Evolutionary conservation across 179 eudicot species (phyloP).

Genomic region (Corrigiola litoralis): DNA sequence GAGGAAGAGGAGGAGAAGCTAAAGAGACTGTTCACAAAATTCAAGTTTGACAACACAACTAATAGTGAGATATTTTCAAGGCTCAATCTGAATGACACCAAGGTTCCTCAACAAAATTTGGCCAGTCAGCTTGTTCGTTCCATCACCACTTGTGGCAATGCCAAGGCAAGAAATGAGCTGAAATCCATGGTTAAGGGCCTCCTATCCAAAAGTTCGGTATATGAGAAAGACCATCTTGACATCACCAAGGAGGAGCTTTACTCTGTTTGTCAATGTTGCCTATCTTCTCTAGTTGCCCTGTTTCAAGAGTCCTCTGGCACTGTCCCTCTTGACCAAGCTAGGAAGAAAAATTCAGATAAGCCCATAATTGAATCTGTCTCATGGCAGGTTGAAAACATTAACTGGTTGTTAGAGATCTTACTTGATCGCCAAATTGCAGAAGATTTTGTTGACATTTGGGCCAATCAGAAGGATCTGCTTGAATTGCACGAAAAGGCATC

Average conservation of each 20-base stretch:
- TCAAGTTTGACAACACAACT: conserved; percentile 48
- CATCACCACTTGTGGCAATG: conserved; percentile 49
- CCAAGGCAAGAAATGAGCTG: conserved; percentile 75
- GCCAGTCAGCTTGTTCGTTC: conserved; percentile 62
- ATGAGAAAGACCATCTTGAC: conserved; percentile 56
- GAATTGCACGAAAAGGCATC: conserved; percentile 53
- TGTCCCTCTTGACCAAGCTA: conserved; percentile 10
- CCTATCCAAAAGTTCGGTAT: conserved; percentile 66
- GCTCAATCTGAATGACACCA: conserved; percentile 39
- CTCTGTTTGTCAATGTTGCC: conserved; percentile 50
- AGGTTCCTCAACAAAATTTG: conserved; percentile 45
- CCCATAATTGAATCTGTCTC: conserved; percentile 67
- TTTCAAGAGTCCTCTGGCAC: conserved; percentile 49
- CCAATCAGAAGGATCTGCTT: conserved; percentile 49
- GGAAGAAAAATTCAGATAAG: conserved; percentile 30
- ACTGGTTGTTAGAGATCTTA: conserved; percentile 73
- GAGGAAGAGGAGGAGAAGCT: conserved; percentile 98
- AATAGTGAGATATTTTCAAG: conserved; percentile 59
- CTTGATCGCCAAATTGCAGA: conserved; percentile 83
- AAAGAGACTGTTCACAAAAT: conserved; percentile 51
- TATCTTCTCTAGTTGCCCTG: conserved; percentile 40
- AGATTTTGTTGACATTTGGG: conserved; percentile 79
- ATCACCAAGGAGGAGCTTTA: conserved; percentile 65
- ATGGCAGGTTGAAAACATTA: conserved; percentile 80
- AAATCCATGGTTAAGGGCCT: conserved; percentile 81